phyloP scores from a whole-genome alignment of 208 protist genomes.

The Crithidia brevicula region DNA sequence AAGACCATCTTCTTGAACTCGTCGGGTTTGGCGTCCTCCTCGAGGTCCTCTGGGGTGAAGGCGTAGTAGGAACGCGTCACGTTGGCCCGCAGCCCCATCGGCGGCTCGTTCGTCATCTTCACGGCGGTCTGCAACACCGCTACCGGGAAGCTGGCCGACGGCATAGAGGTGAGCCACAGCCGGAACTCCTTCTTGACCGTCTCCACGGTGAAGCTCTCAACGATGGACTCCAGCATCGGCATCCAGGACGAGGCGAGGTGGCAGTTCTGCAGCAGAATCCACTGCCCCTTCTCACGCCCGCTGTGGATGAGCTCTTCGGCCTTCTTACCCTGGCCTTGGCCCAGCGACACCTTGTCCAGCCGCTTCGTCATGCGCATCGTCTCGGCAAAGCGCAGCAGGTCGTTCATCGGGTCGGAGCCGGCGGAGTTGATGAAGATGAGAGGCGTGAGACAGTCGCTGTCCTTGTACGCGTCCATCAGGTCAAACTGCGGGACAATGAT shows the following conservation, averaged over 20 bases:
- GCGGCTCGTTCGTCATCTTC: slow-evolving; percentile 99
- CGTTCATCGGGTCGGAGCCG: slow-evolving; percentile 96
- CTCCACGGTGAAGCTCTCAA: slow-evolving; percentile 93
- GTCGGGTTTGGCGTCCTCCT: slow-evolving; percentile 76
- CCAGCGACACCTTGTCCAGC: slow-evolving; percentile 95
- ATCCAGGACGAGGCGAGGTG: slow-evolving; percentile 97
- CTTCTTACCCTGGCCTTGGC: slow-evolving; percentile 96
- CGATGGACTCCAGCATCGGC: slow-evolving; percentile 92
- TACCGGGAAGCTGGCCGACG: slow-evolving; percentile 96
- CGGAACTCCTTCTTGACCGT: slow-evolving; percentile 97
- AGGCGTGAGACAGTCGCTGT: slow-evolving; percentile 92
- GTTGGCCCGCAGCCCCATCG: slow-evolving; percentile 97
- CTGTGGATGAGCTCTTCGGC: slow-evolving; percentile 92
- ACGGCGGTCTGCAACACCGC: slow-evolving; percentile 97
- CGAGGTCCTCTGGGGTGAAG: slow-evolving; percentile 90
- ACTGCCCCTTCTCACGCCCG: slow-evolving; percentile 90
- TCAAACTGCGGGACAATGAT: slow-evolving; percentile 97
- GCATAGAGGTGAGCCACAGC: slow-evolving; percentile 98
- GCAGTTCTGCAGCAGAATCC: slow-evolving; percentile 98
- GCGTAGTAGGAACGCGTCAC: slow-evolving; percentile 94
- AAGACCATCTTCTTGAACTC: slow-evolving; percentile 95
- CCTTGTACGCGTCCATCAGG: slow-evolving; percentile 93
- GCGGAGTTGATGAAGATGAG: slow-evolving; percentile 98
- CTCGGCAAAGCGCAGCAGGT: slow-evolving; percentile 95
- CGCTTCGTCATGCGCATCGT: slow-evolving; percentile 95